Percentiles rank a stretch among this genome's conserved stretches.
These are phyloP conservation scores for Tetragonia tetragonoides DNA, from an alignment of 148 eudicot species.

Conservation along the genomic window DNA sequence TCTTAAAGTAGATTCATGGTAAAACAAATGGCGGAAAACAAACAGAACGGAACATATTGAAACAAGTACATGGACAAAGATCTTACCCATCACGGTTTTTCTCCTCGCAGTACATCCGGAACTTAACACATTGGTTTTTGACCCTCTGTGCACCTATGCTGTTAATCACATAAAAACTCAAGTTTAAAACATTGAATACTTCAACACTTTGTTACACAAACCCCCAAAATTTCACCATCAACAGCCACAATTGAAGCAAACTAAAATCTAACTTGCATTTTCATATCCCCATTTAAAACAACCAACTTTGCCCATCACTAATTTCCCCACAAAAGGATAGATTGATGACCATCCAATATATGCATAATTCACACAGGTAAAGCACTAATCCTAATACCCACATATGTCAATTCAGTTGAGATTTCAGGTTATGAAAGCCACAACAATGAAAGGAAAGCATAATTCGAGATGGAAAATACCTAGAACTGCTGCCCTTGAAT, in stretches of 20 bases:
- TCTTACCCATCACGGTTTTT: constrained; percentile 59
- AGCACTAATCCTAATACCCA: not conserved
- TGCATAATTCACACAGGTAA: not conserved
- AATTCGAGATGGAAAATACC: constrained; percentile 28
- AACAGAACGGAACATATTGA: not conserved
- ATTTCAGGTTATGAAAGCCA: not conserved
- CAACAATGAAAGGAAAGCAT: not conserved
- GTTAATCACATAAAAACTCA: constrained; percentile 19
- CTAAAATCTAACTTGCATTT: not conserved
- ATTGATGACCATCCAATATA: not conserved
- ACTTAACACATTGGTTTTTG: constrained; percentile 43
- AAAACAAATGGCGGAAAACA: not conserved
- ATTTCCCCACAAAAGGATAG: not conserved
- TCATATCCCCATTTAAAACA: not conserved
- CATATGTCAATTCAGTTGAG: not conserved
- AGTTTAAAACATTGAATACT: not conserved
- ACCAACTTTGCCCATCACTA: not conserved
- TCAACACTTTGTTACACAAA: not conserved
- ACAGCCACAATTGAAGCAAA: constrained; percentile 7
- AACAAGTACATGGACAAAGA: constrained; percentile 1
- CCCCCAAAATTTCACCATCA: not conserved
- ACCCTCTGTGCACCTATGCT: constrained; percentile 67
- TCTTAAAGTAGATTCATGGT: not conserved
- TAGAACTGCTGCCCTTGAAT: constrained; percentile 67
- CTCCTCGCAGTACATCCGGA: constrained; percentile 56